These are phyloP conservation scores for Cenococcum geophilum DNA, from an alignment of 495 filamentous ascomycete species.

Conservation along the genomic window DNA sequence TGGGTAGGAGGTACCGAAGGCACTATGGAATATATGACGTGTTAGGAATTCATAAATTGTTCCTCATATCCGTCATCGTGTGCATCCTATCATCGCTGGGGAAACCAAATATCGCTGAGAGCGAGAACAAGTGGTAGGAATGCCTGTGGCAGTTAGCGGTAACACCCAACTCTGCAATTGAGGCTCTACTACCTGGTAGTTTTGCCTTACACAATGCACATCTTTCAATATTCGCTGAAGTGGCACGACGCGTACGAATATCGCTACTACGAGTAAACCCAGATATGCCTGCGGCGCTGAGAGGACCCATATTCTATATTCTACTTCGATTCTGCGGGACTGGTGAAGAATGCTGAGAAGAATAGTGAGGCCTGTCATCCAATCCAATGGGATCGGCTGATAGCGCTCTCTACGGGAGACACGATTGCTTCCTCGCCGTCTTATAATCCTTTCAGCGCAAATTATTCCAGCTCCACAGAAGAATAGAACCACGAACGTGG, in stretches of 20 bases:
- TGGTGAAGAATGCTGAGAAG: background rate
- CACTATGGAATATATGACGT: too few relatives aligned
- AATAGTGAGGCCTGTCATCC: background rate
- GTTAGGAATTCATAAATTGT: too few relatives aligned
- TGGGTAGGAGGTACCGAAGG: too few relatives aligned
- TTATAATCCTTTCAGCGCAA: conserved; percentile 13
- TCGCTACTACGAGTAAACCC: conserved; percentile 18
- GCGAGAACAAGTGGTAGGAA: conserved; percentile 25
- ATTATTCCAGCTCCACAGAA: conserved; percentile 25
- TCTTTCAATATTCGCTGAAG: conserved; percentile 24
- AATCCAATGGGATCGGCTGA: conserved; percentile 1
- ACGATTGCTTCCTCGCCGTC: background rate
- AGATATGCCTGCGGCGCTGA: too few relatives aligned
- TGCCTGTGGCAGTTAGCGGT: conserved; percentile 14
- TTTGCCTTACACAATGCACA: conserved; percentile 29
- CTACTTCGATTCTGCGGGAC: conserved; percentile 19
- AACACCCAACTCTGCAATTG: background rate
- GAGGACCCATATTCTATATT: conserved; percentile 9
- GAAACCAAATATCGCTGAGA: conserved; percentile 11
- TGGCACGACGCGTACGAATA: conserved; percentile 31
- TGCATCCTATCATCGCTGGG: too few relatives aligned
- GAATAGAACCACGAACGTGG: conserved; percentile 28
- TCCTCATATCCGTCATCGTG: too few relatives aligned
- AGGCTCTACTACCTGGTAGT: conserved; percentile 14
- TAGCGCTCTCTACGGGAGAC: background rate